Evolutionary conservation across 163 green algal genomes (phyloP), one percentile per base, ranked within the genome.

Genomic region (Scenedesmus sp.): DNA sequence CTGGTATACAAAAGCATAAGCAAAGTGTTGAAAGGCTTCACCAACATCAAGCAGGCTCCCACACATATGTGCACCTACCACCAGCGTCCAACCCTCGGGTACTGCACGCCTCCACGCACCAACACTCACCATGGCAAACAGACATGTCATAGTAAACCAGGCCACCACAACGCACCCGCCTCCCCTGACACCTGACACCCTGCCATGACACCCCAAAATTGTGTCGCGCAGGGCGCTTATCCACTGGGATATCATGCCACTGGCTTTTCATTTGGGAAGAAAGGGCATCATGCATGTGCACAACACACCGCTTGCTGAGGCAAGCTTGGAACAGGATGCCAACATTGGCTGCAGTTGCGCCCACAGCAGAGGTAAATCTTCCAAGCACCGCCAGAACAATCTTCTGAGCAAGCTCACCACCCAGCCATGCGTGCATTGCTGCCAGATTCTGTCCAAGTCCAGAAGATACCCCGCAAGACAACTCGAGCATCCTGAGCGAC

Each of bases 181-280:
- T 30, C 30, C 65, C 65, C 65, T 76, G 30, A 18, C 7, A 40
- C 65, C 30, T 37, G 30, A 3, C 65, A 76, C 65, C 65, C 65
- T 76, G 37, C 65, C 65, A 40, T 40, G 20, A 18, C 37, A 76
- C 65, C 65, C 65, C 65, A 76, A 76, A 76, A 76, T 76, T 76
- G 65, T 30, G 18, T 40, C 24, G 30, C 65, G 9, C 65, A 76
- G 65, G 65, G 65, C 65, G 65, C 65, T 16, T 16, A 76, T 18
- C 65, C 65, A 76, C 30, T 40, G 65, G 65, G 65, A 76, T 40
- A 40, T 2, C 30, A 15, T 18, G 65, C 65, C 30, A 9, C 65
- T 76, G 65, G 30, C 65, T 76, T 76, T 76, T 76, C 65, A 76
- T 76, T 76, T 76, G 30, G 65, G 65, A 40, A 76, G 65, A 76